A percentile compares a stretch with the other conserved stretches of the same genome.
Conservation (phyloP, 768 basidiomycete species). For the Suillus sp. region DNA sequence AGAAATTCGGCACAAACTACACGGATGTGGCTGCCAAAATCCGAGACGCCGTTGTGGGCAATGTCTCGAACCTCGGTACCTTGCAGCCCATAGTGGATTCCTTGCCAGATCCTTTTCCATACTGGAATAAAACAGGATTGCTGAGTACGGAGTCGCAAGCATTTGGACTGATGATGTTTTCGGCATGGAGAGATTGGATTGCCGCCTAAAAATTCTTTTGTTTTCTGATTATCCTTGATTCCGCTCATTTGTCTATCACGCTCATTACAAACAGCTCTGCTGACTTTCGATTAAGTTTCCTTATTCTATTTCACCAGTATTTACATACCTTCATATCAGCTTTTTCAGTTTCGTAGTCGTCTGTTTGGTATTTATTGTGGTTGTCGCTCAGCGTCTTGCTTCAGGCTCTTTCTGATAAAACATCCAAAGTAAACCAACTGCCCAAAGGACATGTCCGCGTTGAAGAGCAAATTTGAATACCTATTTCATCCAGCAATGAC, state of each 20-base stretch:
- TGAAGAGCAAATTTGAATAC: no score
- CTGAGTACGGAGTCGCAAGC: conserved; percentile 24
- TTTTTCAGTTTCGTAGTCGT: no score
- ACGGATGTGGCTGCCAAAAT: conserved; percentile 33
- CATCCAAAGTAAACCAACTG: not conserved
- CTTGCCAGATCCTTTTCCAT: conserved; percentile 14
- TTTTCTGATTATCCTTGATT: not conserved
- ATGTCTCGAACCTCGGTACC: conserved; percentile 39
- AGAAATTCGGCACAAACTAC: conserved; percentile 34
- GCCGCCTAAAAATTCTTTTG: not conserved
- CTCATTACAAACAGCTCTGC: not conserved
- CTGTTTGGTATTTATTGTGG: no score
- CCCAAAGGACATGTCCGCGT: not conserved
- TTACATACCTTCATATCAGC: no score
- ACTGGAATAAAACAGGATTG: conserved; percentile 28
- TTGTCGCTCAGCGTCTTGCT: no score
- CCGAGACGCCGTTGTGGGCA: conserved; percentile 32
- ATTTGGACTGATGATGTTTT: conserved; percentile 24
- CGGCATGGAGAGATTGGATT: conserved; percentile 24
- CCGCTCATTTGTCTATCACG: not conserved
- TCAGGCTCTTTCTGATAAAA: no score
- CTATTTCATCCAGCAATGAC: not conserved
- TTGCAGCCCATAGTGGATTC: conserved; percentile 41
- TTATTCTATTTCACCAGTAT: no score
- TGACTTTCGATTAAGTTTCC: no score